Evolutionary conservation across 1,139 yeast species (phyloP).

Genomic region (Cylindricascospora bacillispora): DNA sequence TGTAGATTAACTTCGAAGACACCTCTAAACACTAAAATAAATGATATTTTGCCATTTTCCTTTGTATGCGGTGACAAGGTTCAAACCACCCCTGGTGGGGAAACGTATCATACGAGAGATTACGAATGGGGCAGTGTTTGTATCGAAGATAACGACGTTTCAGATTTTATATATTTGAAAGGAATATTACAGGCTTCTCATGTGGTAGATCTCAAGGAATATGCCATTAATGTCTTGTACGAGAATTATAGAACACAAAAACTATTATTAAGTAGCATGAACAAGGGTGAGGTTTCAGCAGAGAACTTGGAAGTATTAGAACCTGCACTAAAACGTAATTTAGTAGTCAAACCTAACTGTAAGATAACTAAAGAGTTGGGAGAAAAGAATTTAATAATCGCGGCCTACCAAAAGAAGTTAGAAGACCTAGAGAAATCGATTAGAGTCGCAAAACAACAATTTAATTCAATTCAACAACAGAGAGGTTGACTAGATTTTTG

Average conservation of each 20-base stretch:
- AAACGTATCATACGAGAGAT: constrained; percentile 27
- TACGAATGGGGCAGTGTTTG: constrained; percentile 36
- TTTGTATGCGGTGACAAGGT: constrained; percentile 32
- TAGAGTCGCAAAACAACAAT: no score
- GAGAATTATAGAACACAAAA: constrained; percentile 58
- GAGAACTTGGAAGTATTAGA: constrained; percentile 2
- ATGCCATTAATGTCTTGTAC: constrained; percentile 53
- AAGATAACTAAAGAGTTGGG: constrained; percentile 6
- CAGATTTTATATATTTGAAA: constrained; percentile 55
- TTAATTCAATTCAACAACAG: no score
- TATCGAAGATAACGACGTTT: constrained; percentile 42
- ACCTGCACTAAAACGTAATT: not conserved
- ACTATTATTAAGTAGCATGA: not conserved
- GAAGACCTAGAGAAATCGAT: constrained; percentile 10
- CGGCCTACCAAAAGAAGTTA: constrained; percentile 15
- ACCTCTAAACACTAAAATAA: constrained; percentile 15
- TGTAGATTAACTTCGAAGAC: constrained; percentile 1
- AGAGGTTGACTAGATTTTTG: no score
- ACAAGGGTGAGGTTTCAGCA: constrained; percentile 4
- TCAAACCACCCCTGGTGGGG: constrained; percentile 19
- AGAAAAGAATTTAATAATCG: constrained; percentile 16
- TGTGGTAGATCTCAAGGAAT: constrained; percentile 60
- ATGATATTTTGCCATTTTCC: constrained; percentile 37
- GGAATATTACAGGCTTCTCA: constrained; percentile 65
- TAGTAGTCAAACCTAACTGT: not conserved